Evolutionary conservation across 345 rosid genomes (phyloP).

Genomic region (Aquilaria malaccensis): DNA sequence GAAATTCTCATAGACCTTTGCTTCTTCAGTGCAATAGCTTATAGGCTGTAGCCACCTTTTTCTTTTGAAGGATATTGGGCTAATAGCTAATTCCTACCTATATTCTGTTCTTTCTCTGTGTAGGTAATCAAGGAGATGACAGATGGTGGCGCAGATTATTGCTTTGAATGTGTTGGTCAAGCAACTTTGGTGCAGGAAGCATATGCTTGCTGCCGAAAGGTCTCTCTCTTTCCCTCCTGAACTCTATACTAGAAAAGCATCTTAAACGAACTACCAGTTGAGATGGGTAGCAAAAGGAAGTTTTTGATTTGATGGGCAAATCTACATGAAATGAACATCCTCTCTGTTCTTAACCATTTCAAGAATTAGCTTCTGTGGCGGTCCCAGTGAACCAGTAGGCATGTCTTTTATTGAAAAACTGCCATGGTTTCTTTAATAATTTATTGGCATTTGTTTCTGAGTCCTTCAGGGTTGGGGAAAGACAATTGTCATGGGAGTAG

Average conservation of each 20-base stretch:
- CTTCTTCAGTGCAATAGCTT: too few species aligned
- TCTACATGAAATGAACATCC: too few species aligned
- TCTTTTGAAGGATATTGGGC: too few species aligned
- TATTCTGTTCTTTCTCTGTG: neutral
- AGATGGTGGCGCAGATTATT: constrained; percentile 54
- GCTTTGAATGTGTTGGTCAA: constrained; percentile 57
- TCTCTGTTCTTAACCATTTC: too few species aligned
- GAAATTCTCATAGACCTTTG: too few species aligned
- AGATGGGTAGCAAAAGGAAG: neutral
- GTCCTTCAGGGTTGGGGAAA: constrained; percentile 82
- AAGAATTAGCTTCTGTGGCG: too few species aligned
- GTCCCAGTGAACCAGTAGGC: too few species aligned
- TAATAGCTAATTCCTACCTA: too few species aligned
- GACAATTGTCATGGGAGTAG: constrained; percentile 73
- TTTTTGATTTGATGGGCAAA: neutral
- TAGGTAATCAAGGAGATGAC: constrained; percentile 44
- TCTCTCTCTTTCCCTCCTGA: neutral
- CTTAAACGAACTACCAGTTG: too few species aligned
- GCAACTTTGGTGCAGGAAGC: constrained; percentile 44
- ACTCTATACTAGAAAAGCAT: neutral
- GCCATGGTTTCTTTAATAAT: too few species aligned
- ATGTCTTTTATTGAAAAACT: too few species aligned
- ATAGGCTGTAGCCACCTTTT: too few species aligned
- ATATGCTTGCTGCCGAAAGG: constrained; percentile 35
- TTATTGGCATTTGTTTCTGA: neutral